Conservation (phyloP, 2,329 filamentous ascomycete species). For the Emergomyces africanus region DNA sequence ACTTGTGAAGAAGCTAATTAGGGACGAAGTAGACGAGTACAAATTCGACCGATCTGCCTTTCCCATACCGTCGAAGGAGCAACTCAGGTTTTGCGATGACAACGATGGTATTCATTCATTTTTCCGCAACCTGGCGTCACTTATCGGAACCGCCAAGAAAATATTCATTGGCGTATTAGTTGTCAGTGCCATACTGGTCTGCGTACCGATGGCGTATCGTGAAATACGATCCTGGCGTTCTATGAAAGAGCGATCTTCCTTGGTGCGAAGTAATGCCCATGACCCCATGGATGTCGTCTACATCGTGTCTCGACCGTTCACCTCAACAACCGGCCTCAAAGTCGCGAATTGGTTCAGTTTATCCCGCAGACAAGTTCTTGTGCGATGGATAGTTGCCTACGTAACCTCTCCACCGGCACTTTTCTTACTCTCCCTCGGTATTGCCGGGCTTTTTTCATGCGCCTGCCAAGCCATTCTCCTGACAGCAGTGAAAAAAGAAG, state of each 20-base stretch:
- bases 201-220: constrained; percentile 65
- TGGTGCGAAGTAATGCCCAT: constrained; percentile 53
- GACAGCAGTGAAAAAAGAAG: constrained; percentile 56
- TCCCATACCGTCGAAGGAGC: constrained; percentile 70
- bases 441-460: constrained; percentile 72
- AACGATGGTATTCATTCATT: constrained; percentile 72
- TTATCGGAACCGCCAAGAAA: constrained; percentile 56
- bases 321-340: constrained; percentile 58
- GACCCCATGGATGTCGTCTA: constrained; percentile 85
- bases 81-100: constrained; percentile 76
- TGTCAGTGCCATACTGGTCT: constrained; percentile 57
- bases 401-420: constrained; percentile 72
- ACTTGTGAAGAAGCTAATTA: constrained; percentile 60
- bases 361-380: constrained; percentile 54
- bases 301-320: constrained; percentile 69
- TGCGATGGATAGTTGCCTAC: constrained; percentile 76
- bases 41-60: constrained; percentile 66
- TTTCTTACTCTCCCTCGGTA: constrained; percentile 71
- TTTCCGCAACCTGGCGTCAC: constrained; percentile 57
- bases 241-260: constrained; percentile 55
- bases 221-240: constrained; percentile 67
- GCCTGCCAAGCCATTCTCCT: constrained; percentile 74
- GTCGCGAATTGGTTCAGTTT: constrained; percentile 51
- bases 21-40: constrained; percentile 58
- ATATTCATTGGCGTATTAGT: constrained; percentile 65